Evolutionary conservation across 2,329 filamentous ascomycete genomes (phyloP), one percentile per base, ranked within the genome.

Genomic region (Microdochium nivale): DNA sequence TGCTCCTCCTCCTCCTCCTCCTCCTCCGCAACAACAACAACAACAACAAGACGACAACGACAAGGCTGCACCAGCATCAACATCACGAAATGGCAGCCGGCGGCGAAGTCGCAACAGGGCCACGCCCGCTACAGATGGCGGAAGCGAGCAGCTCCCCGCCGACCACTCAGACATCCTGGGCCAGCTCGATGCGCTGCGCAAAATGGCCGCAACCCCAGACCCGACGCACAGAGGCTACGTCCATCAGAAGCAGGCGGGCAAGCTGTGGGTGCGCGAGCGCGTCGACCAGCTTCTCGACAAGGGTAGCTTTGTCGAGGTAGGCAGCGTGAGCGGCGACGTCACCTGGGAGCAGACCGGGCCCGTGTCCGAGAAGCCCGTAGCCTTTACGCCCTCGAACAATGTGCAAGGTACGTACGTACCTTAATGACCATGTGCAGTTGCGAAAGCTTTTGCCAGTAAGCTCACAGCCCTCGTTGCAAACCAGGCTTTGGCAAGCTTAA

Each of bases 181-280:
- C n/a, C 79, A 84, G 57, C 69, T 85, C n/a, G 56, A 66, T 4
- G 69, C 70, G 0, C 70, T 85, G 1, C 70, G 70, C 16, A 67
- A 63, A 7, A 75, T 81, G 35, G 80, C 81, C 11, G 66, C 70
- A 23, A 83, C 75, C 1, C 80, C 82, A 2, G 70, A 81, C 49
- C 62, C 70, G 0, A 73, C 66, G 8, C 76, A 76, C 51, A 69
- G 76, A 54, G 81, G 81, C 24, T 85, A 84, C 55, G 64, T 79
- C n/a, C 75, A 79, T 4, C 82, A 86, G 60, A 83, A 82, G 56
- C 71, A 80, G 63, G 75, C 79, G 2, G 82, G 82, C 1, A 86
- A 86, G 62, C 70, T 85, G 19, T 84, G 81, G 80, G 81, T 84
- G 0, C 74, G 81, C 23, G 81, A 85, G 58, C 70, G 81, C 2